phyloP scores from a whole-genome alignment of 352 stramenopile species.

The Globisporangium barbulae region DNA sequence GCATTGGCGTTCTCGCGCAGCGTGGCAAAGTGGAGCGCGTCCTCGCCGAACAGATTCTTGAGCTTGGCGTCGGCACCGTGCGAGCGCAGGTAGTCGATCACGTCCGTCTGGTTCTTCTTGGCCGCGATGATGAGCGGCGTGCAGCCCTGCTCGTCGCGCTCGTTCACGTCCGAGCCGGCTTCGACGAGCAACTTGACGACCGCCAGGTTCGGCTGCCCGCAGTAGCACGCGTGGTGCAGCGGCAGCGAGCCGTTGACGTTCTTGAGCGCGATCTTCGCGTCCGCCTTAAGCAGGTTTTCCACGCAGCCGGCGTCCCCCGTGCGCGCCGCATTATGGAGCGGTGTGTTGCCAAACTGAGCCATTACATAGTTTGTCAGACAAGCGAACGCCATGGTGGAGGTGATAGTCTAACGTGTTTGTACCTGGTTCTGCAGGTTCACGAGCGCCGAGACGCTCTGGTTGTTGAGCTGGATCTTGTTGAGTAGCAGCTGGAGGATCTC shows the following conservation, averaged over 20 bases:
- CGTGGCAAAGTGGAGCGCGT: conserved; percentile 62
- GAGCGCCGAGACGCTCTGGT: conserved; percentile 30
- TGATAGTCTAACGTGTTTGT: neutral
- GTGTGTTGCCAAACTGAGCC: conserved; percentile 74
- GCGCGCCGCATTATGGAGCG: conserved; percentile 67
- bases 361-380: neutral
- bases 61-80: conserved; percentile 45
- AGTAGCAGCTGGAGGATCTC: conserved; percentile 54
- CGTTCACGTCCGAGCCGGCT: conserved; percentile 62
- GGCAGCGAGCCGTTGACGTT: conserved; percentile 75
- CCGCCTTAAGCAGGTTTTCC: conserved; percentile 42
- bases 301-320: conserved; percentile 51
- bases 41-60: conserved; percentile 61
- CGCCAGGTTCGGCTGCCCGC: conserved; percentile 45
- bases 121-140: conserved; percentile 67
- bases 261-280: conserved; percentile 35
- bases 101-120: conserved; percentile 71
- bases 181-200: conserved; percentile 55
- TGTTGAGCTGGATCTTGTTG: conserved; percentile 45
- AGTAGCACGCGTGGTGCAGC: conserved; percentile 80
- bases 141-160: conserved; percentile 51
- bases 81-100: conserved; percentile 47
- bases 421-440: conserved; percentile 67
- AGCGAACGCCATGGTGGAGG: too few relatives aligned
- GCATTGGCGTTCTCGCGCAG: conserved; percentile 53